Evolutionary conservation across 176 grass and related monocot species (phyloP).

Genomic region (Paspalum notatum): DNA sequence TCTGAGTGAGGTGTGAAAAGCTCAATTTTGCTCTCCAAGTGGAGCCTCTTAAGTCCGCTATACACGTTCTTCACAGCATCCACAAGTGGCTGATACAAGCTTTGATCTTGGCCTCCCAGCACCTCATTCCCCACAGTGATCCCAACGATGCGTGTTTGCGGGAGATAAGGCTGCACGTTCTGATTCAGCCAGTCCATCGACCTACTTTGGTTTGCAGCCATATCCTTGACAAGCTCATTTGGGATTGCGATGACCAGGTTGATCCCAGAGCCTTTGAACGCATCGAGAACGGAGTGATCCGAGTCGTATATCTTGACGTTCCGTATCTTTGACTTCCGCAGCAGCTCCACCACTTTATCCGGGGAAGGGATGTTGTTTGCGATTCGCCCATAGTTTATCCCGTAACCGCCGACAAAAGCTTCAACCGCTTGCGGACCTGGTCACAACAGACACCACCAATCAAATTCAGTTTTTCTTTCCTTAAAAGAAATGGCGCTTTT

Average conservation of each 20-base stretch:
- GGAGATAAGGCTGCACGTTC: constrained; percentile 83
- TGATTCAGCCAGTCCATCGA: constrained; percentile 85
- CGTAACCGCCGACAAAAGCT: constrained; percentile 76
- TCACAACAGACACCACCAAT: constrained; percentile 37
- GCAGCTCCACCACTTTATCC: constrained; percentile 79
- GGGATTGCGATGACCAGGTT: constrained; percentile 69
- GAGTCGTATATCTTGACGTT: constrained; percentile 95
- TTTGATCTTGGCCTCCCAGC: constrained; percentile 75
- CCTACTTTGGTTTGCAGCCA: constrained; percentile 65
- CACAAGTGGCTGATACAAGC: constrained; percentile 65
- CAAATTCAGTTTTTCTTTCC: not conserved
- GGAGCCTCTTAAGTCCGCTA: constrained; percentile 65
- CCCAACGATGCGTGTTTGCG: constrained; percentile 64
- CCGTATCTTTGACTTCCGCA: constrained; percentile 80
- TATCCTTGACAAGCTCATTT: constrained; percentile 69
- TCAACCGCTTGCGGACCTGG: constrained; percentile 50
- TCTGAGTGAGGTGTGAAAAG: constrained; percentile 83
- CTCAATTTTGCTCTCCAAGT: constrained; percentile 64
- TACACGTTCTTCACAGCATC: constrained; percentile 86
- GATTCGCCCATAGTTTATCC: constrained; percentile 92
- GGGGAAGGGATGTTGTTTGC: constrained; percentile 86
- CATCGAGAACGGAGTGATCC: constrained; percentile 75
- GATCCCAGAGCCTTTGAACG: constrained; percentile 84
- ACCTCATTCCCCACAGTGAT: constrained; percentile 96
- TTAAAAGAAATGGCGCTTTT: not conserved